phyloP scores from a whole-genome alignment of 805 yeast genomes.

The Wickerhamiella vanderwaltii region DNA sequence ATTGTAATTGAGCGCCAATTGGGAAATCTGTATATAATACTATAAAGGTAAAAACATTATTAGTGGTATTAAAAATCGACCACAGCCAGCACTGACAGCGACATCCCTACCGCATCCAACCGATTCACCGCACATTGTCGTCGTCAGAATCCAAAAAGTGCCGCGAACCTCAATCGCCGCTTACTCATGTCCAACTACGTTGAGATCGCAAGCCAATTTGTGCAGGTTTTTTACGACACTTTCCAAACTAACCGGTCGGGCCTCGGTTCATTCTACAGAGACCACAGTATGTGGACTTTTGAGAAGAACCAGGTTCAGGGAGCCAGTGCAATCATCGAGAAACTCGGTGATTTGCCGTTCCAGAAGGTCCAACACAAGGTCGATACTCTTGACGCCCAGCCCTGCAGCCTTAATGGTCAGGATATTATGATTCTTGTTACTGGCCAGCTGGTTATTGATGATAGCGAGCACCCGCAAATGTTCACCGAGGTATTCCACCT shows the following conservation, averaged over 20 bases:
- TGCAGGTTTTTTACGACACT: conserved; percentile 88
- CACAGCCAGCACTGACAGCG: no score
- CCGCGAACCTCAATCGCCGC: background rate
- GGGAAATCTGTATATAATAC: no score
- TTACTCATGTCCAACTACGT: conserved; percentile 23
- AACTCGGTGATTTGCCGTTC: conserved; percentile 79
- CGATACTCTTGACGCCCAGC: conserved; percentile 94
- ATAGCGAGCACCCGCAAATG: conserved; percentile 89
- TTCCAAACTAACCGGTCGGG: conserved; percentile 87
- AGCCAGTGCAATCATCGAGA: conserved; percentile 83
- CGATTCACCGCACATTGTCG: no score
- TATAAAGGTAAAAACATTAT: no score
- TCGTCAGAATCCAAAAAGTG: no score
- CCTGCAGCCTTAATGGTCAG: conserved; percentile 74
- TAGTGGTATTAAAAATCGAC: no score
- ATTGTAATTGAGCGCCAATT: conserved; percentile 39
- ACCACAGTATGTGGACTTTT: conserved; percentile 93
- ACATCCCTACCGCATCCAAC: no score
- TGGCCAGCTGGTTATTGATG: conserved; percentile 86
- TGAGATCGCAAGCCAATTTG: conserved; percentile 53
- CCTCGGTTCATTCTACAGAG: conserved; percentile 89
- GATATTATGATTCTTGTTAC: conserved; percentile 96
- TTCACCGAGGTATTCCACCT: conserved; percentile 96
- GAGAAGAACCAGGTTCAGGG: conserved; percentile 94
- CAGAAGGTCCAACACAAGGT: conserved; percentile 87